Evolutionary conservation across 192 early-diverging fungal genomes (phyloP).

Genomic region (Haplosporangium gracile): DNA sequence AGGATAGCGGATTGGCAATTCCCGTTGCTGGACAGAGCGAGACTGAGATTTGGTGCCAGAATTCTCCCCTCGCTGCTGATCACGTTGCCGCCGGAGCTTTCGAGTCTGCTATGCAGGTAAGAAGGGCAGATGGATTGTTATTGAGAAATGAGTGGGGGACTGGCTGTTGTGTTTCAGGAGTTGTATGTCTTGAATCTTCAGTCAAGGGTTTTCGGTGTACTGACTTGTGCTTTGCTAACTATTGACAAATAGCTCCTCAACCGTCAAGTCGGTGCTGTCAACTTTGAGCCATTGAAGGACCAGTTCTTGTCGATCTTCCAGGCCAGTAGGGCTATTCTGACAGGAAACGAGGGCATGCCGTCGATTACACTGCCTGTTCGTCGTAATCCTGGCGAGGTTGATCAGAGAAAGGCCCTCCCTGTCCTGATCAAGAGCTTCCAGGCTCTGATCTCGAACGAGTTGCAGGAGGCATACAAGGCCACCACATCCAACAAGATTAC

Average conservation of each 20-base stretch:
- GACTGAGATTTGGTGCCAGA: slow-evolving; percentile 83
- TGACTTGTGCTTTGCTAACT: not conserved
- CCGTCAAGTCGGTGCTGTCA: slow-evolving; percentile 90
- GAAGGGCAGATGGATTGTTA: not conserved
- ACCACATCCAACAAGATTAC: slow-evolving; percentile 88
- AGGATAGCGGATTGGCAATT: slow-evolving; percentile 30
- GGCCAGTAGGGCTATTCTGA: slow-evolving; percentile 75
- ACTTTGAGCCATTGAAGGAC: slow-evolving; percentile 94
- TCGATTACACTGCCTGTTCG: slow-evolving; percentile 78
- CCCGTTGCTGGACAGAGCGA: slow-evolving; percentile 83
- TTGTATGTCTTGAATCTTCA: not conserved
- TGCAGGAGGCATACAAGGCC: slow-evolving; percentile 88
- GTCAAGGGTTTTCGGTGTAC: not conserved
- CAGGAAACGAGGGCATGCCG: slow-evolving; percentile 70
- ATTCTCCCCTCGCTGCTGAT: slow-evolving; percentile 89
- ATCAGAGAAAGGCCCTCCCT: slow-evolving; percentile 71
- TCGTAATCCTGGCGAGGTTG: slow-evolving; percentile 69
- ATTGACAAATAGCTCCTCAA: slow-evolving; percentile 75
- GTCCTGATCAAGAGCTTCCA: slow-evolving; percentile 69
- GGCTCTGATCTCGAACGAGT: slow-evolving; percentile 68
- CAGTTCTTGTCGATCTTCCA: slow-evolving; percentile 89
- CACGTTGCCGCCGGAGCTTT: slow-evolving; percentile 96
- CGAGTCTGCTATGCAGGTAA: slow-evolving; percentile 94
- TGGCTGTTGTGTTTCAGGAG: not conserved
- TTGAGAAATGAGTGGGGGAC: not conserved